Evolutionary conservation across 2,329 filamentous ascomycete genomes (phyloP), one percentile per base, ranked within the genome.

Genomic region (Falciphora oryzae): DNA sequence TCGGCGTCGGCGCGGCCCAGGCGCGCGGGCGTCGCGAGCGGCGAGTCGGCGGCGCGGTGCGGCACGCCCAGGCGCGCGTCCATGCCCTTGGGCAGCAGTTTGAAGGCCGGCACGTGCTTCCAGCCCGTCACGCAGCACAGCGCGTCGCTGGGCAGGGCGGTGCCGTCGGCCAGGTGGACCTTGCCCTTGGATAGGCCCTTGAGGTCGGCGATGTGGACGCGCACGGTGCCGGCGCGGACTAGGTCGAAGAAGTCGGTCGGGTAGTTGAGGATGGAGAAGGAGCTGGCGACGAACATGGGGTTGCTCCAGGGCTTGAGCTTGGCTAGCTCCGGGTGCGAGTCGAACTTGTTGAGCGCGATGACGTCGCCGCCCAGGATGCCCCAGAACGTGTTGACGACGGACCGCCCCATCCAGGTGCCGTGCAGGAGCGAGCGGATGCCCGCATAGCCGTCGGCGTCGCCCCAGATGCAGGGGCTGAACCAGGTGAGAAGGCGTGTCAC

Each of bases 401-500:
- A 77, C 0, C 85, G 80, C 2, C 88, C 87, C 2, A 88, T 63
- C 44, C 77, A 74, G 0, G 84, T 89, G 28, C 79, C 77, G 67
- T 90, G 86, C 60, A 87, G 77, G 66, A 89, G 85, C 13, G 74
- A 71, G 4, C 85, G 80, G 2, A 85, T 77, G 14, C 75, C 76
- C 16, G 80, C 76, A 68, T 83, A 89, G 1, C 87, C 88, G 70
- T 87, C 87, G 2, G 81, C 83, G 1, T 80, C 78, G 5, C 87
- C 88, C 87, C 89, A 93, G 18, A 89, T 82, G 71, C 89, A 93
- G 0, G 91, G 90, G 63, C 85, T 88, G 74, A 93, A 86, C 86
- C 88, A 92, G 2, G 86, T 89, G 63, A 93, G 75, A 67, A 90
- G 81, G 0, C 90, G 85, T 0, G 85, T 89, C 38, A 81, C 78